Conservation (phyloP, 2,329 filamentous ascomycete species). For the Domatiomyces catenatus region DNA sequence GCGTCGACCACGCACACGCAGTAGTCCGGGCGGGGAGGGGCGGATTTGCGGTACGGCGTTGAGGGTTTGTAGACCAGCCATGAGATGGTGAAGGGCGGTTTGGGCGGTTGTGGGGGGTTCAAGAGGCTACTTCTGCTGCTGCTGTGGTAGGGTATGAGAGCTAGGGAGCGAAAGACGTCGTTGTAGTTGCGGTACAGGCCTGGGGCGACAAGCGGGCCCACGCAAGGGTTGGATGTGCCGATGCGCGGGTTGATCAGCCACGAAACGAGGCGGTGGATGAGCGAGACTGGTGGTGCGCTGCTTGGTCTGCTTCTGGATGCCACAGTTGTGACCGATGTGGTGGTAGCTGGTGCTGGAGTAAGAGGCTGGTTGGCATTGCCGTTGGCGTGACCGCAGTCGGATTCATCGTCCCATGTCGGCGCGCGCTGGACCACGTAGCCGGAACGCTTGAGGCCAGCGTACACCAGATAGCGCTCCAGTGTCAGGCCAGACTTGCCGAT, state of each 20-base stretch:
- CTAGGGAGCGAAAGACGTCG: conserved; percentile 61
- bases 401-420: conserved; percentile 33
- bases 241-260: conserved; percentile 23
- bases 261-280: conserved; percentile 43
- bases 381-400: conserved; percentile 6
- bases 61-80: conserved; percentile 71
- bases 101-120: conserved; percentile 13
- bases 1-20: conserved; percentile 70
- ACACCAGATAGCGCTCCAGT: conserved; percentile 77
- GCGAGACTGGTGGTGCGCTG: conserved; percentile 1
- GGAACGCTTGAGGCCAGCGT: conserved; percentile 62
- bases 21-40: conserved; percentile 66
- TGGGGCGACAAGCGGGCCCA: conserved; percentile 45
- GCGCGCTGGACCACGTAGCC: conserved; percentile 72
- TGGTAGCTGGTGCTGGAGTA: not conserved
- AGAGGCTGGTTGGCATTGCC: not conserved
- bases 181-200: conserved; percentile 52
- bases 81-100: conserved; percentile 52
- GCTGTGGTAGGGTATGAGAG: conserved; percentile 59
- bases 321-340: conserved; percentile 1
- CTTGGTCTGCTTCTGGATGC: not conserved
- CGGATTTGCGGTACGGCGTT: conserved; percentile 58
- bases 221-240: conserved; percentile 12
- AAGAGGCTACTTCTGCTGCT: no score
- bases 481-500: conserved; percentile 51